These are phyloP conservation scores for Rubia peregrina DNA, from an alignment of 305 asterid genomes.

Conservation along the genomic window DNA sequence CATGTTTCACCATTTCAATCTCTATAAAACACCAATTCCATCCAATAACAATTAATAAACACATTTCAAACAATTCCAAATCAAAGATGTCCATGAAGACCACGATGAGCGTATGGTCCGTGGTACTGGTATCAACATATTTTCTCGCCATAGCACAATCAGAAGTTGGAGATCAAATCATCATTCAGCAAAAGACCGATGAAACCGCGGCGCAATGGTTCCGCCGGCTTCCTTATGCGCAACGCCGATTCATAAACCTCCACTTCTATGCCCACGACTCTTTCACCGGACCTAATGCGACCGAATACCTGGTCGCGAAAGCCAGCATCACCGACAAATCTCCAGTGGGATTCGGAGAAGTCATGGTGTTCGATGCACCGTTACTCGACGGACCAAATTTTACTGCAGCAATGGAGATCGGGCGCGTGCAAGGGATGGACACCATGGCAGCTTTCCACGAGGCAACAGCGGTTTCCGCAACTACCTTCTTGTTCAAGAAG, in stretches of 20 bases:
- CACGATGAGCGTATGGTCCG: too few species aligned
- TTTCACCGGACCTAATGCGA: constrained; percentile 2
- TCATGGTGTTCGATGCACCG: constrained; percentile 11
- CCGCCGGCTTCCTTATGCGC: not conserved
- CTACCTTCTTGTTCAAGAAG: constrained; percentile 21
- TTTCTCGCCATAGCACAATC: too few species aligned
- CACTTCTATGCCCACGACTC: constrained; percentile 27
- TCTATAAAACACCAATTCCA: too few species aligned
- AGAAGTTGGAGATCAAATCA: too few species aligned
- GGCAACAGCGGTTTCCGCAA: constrained; percentile 4
- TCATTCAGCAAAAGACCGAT: not conserved
- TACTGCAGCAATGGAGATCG: not conserved
- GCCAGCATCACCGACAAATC: constrained; percentile 16
- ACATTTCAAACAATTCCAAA: too few species aligned
- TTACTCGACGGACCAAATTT: not conserved
- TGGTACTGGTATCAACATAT: too few species aligned
- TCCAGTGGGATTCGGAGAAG: constrained; percentile 4
- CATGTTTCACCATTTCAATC: not conserved
- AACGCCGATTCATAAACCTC: constrained; percentile 13
- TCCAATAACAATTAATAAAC: too few species aligned
- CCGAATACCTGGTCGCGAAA: constrained; percentile 7
- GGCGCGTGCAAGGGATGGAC: constrained; percentile 17
- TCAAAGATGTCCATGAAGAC: too few species aligned
- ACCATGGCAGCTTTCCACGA: not conserved
- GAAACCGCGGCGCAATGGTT: not conserved